These are phyloP conservation scores for Hypseocharis bilobata DNA, from an alignment of 441 rosid genomes.

Conservation along the genomic window DNA sequence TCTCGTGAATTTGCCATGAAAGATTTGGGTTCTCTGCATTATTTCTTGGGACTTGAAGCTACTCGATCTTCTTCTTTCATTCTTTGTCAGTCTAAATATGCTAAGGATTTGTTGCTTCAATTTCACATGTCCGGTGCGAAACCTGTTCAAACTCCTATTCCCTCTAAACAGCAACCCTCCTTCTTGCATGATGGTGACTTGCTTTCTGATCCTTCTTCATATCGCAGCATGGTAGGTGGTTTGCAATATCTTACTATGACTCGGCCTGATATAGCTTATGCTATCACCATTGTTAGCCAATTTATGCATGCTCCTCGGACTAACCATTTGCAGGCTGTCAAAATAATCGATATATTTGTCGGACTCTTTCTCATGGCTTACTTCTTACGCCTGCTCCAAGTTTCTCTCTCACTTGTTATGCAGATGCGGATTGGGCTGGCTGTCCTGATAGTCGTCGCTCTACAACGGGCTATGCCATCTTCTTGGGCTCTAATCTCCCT, in stretches of 20 bases:
- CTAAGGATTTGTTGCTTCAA: background rate
- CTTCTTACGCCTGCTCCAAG: too few species aligned
- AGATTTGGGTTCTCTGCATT: background rate
- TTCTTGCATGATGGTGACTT: background rate
- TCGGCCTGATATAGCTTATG: background rate
- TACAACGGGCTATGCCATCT: background rate
- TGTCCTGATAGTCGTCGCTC: background rate
- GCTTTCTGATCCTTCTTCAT: background rate
- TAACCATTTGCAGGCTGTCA: background rate
- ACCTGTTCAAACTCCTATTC: background rate
- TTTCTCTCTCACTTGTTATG: too few species aligned
- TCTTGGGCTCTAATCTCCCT: background rate
- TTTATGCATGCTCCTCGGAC: background rate
- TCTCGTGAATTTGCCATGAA: background rate
- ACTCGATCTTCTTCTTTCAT: background rate
- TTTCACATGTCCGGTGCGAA: background rate
- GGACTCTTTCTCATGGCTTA: background rate
- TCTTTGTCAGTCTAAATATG: background rate
- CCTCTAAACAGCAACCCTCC: background rate
- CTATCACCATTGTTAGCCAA: background rate
- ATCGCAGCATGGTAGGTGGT: background rate
- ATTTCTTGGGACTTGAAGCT: background rate
- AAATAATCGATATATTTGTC: background rate
- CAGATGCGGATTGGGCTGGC: background rate
- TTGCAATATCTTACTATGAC: background rate